These are phyloP conservation scores for Cornus controversa DNA, from an alignment of 148 eudicot genomes.

Conservation along the genomic window DNA sequence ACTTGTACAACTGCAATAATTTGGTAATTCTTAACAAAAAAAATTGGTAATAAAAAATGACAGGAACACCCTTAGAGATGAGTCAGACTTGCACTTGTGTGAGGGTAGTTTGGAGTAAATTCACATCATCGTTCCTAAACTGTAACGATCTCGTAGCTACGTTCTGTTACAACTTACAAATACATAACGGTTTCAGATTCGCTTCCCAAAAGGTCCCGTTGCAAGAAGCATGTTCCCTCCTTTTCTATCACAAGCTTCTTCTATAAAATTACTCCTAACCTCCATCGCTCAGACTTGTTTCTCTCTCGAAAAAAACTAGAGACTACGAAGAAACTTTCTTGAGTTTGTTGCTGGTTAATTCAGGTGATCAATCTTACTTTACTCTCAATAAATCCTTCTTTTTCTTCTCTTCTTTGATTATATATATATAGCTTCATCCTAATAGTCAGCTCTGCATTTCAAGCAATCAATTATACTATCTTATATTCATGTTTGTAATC, in stretches of 20 bases:
- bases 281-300: not conserved
- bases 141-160: not conserved
- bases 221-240: constrained; percentile 1
- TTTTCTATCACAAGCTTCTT: not conserved
- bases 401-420: not conserved
- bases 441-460: too few species aligned
- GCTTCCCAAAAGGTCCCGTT: too few species aligned
- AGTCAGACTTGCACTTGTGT: not conserved
- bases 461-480: too few species aligned
- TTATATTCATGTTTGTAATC: not conserved
- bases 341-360: not conserved
- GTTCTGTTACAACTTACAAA: not conserved
- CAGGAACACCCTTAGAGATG: not conserved
- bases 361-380: not conserved
- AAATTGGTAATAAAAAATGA: not conserved
- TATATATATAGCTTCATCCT: too few species aligned
- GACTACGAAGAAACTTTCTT: not conserved
- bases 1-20: not conserved
- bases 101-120: not conserved
- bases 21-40: too few species aligned
- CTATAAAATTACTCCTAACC: not conserved
- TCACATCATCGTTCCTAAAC: not conserved
- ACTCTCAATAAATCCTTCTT: not conserved
- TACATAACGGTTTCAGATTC: not conserved
- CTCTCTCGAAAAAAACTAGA: not conserved